These are phyloP conservation scores for Clonostachys chloroleuca DNA, from an alignment of 2,329 filamentous ascomycete species.

Conservation along the genomic window DNA sequence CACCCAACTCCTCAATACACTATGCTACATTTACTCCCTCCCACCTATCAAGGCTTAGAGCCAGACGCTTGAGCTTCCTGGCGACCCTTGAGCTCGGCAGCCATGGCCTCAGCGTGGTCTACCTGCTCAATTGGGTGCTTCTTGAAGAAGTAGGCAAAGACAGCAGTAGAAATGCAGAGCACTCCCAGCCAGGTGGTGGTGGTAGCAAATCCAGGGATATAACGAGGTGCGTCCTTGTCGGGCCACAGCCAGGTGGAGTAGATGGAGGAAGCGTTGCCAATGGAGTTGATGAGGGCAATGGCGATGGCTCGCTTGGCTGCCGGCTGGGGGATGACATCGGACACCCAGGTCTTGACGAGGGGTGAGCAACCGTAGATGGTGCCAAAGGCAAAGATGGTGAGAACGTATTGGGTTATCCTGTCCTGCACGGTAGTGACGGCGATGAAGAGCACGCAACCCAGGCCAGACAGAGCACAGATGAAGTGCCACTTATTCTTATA, in stretches of 20 bases:
- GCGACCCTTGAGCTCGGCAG: no score
- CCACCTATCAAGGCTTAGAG: no score
- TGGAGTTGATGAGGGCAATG: constrained; percentile 68
- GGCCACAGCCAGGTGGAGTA: constrained; percentile 5
- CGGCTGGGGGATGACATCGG: constrained; percentile 10
- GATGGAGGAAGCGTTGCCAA: constrained; percentile 5
- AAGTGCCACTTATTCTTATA: constrained; percentile 17
- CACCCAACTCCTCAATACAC: no score
- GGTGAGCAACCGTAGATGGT: constrained; percentile 17
- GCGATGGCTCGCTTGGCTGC: constrained; percentile 52
- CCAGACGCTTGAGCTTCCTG: no score
- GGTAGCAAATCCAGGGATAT: constrained; percentile 6
- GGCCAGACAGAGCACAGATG: constrained; percentile 12
- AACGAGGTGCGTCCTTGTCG: constrained; percentile 3
- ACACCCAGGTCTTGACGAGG: constrained; percentile 12
- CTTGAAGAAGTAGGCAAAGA: constrained; percentile 7
- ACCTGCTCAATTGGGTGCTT: constrained; percentile 3
- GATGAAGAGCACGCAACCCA: constrained; percentile 15
- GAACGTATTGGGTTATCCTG: constrained; percentile 10
- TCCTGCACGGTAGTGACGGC: constrained; percentile 7
- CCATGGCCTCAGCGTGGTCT: no score
- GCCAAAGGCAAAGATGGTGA: constrained; percentile 17
- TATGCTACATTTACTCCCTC: no score
- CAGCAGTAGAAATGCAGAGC: constrained; percentile 3
- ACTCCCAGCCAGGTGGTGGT: constrained; percentile 9